phyloP scores from a whole-genome alignment of 371 early-diverging fungal genomes.

The Apophysomyces variabilis region DNA sequence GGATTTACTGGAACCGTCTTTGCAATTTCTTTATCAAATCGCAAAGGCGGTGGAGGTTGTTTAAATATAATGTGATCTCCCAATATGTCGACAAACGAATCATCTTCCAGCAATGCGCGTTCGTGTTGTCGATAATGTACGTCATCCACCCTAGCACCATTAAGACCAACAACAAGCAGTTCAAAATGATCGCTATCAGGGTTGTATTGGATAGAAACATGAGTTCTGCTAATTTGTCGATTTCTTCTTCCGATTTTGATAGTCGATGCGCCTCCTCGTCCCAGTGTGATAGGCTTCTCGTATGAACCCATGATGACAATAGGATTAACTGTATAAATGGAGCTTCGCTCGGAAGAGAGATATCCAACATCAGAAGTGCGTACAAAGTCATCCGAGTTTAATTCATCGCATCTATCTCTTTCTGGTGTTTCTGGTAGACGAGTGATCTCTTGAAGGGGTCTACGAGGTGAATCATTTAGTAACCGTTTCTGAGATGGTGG shows the following conservation, averaged over 20 bases:
- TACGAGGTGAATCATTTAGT: constrained; percentile 2
- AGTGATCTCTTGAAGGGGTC: constrained; percentile 8
- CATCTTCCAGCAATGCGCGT: constrained; percentile 29
- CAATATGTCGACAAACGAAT: constrained; percentile 45
- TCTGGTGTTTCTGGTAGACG: constrained; percentile 26
- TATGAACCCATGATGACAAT: constrained; percentile 45
- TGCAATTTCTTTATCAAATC: constrained; percentile 11
- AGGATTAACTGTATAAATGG: constrained; percentile 7
- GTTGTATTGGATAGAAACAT: constrained; percentile 57
- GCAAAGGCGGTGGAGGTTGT: constrained; percentile 23
- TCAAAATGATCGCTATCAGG: constrained; percentile 35
- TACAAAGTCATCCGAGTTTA: constrained; percentile 45
- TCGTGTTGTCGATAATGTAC: constrained; percentile 40
- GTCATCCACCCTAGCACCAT: constrained; percentile 52
- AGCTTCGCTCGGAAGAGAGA: constrained; percentile 15
- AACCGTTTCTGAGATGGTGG: constrained; percentile 1
- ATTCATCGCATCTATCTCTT: constrained; percentile 13
- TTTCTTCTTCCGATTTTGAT: constrained; percentile 64
- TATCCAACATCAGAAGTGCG: constrained; percentile 31
- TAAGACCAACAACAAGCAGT: constrained; percentile 60
- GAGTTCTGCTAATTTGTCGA: constrained; percentile 62
- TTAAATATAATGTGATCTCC: constrained; percentile 38
- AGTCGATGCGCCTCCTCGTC: constrained; percentile 59
- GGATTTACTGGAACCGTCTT: not conserved
- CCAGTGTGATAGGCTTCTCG: constrained; percentile 53